Evolutionary conservation across 805 yeast species (phyloP).

Genomic region (Pichia ethanolica): DNA sequence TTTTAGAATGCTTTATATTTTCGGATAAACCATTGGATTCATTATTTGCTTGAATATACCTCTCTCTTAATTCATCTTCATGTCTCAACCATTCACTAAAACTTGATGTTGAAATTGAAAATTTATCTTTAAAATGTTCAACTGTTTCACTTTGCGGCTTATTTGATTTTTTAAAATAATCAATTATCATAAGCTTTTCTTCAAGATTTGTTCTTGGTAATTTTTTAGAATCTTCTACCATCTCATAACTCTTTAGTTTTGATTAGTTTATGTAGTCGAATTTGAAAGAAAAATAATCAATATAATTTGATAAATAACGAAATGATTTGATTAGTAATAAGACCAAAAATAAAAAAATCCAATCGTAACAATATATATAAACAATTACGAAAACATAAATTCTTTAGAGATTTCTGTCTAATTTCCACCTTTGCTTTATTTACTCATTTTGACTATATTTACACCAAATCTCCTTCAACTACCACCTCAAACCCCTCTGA

Average conservation of each 20-base stretch:
- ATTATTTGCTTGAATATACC: constrained; percentile 32
- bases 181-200: constrained; percentile 49
- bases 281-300: too few species aligned
- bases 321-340: too few species aligned
- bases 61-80: constrained; percentile 41
- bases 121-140: constrained; percentile 40
- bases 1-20: constrained; percentile 27
- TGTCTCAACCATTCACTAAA: constrained; percentile 56
- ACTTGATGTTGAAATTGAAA: constrained; percentile 52
- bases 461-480: not conserved
- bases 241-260: not conserved
- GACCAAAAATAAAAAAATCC: too few species aligned
- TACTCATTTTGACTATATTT: too few species aligned
- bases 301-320: too few species aligned
- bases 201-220: constrained; percentile 43
- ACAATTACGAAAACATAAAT: too few species aligned
- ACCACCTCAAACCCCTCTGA: not conserved
- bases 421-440: too few species aligned
- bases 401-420: too few species aligned
- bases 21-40: constrained; percentile 16
- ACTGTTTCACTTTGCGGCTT: constrained; percentile 55
- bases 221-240: not conserved
- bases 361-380: too few species aligned
- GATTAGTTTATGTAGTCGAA: too few species aligned
- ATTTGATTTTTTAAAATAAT: constrained; percentile 39